Evolutionary conservation across 2,329 filamentous ascomycete genomes (phyloP), one percentile per base, ranked within the genome.

Genomic region (Capronia epimyces): DNA sequence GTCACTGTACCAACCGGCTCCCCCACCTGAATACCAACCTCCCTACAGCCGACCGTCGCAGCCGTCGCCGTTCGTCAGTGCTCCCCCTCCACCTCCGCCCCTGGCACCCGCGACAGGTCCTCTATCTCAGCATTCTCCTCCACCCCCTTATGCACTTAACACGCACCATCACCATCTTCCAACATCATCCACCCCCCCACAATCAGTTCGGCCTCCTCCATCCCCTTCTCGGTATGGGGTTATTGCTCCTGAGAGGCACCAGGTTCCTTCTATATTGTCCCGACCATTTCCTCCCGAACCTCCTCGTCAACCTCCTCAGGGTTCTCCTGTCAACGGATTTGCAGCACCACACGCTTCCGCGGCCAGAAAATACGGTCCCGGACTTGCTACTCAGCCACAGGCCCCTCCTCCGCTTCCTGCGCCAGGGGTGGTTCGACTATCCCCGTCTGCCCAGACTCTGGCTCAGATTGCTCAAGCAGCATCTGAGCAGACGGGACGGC

Each of bases 291-390:
- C 50, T 16, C 49, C 50, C 42, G 56, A 58, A 21, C 50, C 50
- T 18, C 32, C 45, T 25, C 47, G 56, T 40, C 50, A 50, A 31
- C 18, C 40, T 20, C 43, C 32, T 15, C n/a, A 39, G 8, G 52
- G 48, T 8, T 58, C 56, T 24, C 56, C 56, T 34, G 50, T 52
- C 16, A 58, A 56, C 25, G 56, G 56, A 10, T 58, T 53, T 16
- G 31, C 55, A 16, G 43, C 50, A 27, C 49, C 49, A n/a, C 51
- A 41, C n/a, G 43, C 45, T 20, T 27, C 45, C 16, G 39, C 37
- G 12, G 42, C 48, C 4, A 53, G 53, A 39, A 32, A 34, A 22
- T 53, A 52, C 29, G 31, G 42, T 21, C 50, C 34, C 18, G 34
- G 34, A 18, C 34, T 37, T 13, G 6, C n/a, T 20, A 7, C 34